phyloP scores from a whole-genome alignment of 768 basidiomycete species.

The Trametes cubensis region DNA sequence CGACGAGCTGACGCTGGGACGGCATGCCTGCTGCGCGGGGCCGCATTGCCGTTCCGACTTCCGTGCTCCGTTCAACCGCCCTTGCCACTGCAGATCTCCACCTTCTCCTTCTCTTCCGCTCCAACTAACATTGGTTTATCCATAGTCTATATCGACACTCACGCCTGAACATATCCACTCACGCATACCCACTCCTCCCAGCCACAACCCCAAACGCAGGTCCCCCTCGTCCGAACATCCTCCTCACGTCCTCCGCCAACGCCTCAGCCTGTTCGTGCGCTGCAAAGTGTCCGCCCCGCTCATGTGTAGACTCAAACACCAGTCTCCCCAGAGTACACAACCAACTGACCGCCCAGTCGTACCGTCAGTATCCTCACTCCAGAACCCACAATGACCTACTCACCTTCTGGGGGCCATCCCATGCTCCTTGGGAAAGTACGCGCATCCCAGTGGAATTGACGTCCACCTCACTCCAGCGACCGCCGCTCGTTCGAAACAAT shows the following conservation, averaged over 20 bases:
- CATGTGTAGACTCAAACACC: conserved; percentile 30
- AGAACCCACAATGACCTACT: not conserved
- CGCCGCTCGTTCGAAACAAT: not conserved
- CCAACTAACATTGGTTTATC: no score
- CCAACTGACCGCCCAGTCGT: conserved; percentile 23
- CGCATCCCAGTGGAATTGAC: conserved; percentile 33
- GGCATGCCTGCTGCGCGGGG: no score
- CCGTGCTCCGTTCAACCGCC: not conserved
- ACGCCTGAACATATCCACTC: not conserved
- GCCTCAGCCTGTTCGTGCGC: conserved; percentile 31
- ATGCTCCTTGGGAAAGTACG: conserved; percentile 36
- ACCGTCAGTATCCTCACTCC: not conserved
- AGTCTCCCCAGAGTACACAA: conserved; percentile 25
- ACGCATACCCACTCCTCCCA: conserved; percentile 16
- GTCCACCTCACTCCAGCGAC: conserved; percentile 3
- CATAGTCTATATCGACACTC: no score
- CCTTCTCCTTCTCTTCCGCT: no score
- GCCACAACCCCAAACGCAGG: conserved; percentile 29
- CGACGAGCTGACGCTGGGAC: no score
- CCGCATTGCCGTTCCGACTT: not conserved
- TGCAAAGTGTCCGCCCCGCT: conserved; percentile 33
- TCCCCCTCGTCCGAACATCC: conserved; percentile 33
- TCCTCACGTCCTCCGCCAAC: conserved; percentile 29
- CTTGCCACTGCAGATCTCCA: no score
- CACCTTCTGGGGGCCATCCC: conserved; percentile 19